A percentile compares a stretch with the other conserved stretches of the same genome.
Evolutionary conservation across 2,329 filamentous ascomycete genomes (phyloP).

Genomic region (Aspergillus cejpii): DNA sequence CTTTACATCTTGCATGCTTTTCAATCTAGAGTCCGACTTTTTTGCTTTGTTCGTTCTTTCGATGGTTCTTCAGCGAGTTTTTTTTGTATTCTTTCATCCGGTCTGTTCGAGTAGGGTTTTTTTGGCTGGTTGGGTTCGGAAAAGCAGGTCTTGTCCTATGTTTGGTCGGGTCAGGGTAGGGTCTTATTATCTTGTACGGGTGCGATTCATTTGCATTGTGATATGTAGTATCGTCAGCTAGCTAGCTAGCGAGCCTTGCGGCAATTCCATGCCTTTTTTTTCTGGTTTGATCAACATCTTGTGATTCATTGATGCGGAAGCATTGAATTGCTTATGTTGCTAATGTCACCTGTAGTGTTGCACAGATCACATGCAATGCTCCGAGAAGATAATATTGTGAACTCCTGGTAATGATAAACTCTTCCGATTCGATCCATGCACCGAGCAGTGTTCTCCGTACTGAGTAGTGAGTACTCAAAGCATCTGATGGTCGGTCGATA

Average conservation of each 20-base stretch:
- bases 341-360: no score
- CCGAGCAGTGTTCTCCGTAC: no score
- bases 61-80: background rate
- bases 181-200: background rate
- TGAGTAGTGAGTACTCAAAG: no score
- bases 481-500: no score
- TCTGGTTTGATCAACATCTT: no score
- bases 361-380: background rate
- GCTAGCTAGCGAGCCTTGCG: background rate
- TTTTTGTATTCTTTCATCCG: background rate
- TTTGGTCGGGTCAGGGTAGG: background rate
- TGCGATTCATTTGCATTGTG: background rate
- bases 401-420: no score
- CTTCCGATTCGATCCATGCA: background rate
- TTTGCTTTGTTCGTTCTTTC: background rate
- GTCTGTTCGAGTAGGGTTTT: background rate
- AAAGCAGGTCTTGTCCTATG: background rate
- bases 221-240: background rate
- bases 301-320: no score
- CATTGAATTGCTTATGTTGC: no score
- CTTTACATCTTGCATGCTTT: background rate
- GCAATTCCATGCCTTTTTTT: no score
- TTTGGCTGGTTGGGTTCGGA: conserved; percentile 2
- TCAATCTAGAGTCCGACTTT: background rate
- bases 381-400: background rate